Evolutionary conservation across 139 green algal species (phyloP).

Genomic region (Spirogloea muscicola): DNA sequence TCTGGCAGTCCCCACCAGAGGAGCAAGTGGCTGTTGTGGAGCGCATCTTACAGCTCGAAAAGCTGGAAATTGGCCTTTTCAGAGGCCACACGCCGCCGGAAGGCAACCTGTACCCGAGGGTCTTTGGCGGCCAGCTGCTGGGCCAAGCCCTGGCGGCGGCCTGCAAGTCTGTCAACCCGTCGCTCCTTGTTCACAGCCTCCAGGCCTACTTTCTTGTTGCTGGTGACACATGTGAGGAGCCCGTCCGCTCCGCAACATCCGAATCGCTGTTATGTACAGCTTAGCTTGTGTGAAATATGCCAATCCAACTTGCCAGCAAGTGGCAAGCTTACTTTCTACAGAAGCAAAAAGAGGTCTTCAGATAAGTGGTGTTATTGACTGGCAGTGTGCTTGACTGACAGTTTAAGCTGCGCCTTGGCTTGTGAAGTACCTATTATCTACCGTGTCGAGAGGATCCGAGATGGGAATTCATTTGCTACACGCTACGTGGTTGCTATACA

Average conservation of each 20-base stretch:
- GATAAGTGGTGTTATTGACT: background rate
- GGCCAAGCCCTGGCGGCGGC: background rate
- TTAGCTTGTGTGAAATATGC: background rate
- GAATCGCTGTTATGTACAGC: background rate
- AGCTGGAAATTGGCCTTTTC: conserved; percentile 4
- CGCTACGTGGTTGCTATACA: conserved; percentile 18
- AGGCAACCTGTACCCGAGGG: conserved; percentile 7
- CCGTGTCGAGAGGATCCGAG: conserved; percentile 5
- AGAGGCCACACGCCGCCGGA: background rate
- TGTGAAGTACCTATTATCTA: conserved; percentile 15
- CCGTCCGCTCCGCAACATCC: background rate
- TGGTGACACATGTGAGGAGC: background rate
- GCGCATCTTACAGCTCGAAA: conserved; percentile 14
- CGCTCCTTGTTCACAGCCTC: conserved; percentile 13
- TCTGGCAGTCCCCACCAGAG: background rate
- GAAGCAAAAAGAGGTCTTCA: background rate
- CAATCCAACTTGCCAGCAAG: background rate
- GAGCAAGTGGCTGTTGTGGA: background rate
- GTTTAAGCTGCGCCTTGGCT: background rate
- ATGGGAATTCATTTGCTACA: conserved; percentile 14
- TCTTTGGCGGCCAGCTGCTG: conserved; percentile 24
- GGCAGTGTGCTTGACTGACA: background rate
- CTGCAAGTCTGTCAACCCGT: background rate
- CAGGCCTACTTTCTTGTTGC: conserved; percentile 22
- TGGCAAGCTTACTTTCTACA: no score